phyloP scores from a whole-genome alignment of 2,329 filamentous ascomycete genomes.

The Pyrenophora teres region DNA sequence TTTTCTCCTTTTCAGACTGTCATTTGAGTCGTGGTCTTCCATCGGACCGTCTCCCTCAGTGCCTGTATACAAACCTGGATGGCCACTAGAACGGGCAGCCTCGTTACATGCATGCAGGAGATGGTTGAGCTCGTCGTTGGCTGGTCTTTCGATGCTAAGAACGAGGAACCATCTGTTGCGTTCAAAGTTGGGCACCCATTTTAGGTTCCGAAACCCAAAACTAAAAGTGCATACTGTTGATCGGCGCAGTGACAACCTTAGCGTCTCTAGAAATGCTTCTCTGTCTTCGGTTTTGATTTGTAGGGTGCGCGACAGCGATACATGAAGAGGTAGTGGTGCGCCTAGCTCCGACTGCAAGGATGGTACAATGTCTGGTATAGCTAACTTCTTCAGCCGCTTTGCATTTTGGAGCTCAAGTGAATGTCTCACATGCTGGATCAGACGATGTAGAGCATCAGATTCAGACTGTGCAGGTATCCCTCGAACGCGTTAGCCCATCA shows the following conservation, averaged over 20 bases:
- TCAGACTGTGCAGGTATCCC: slow-evolving; percentile 47
- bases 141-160: slow-evolving; percentile 59
- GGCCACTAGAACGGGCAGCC: slow-evolving; percentile 62
- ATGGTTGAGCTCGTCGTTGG: slow-evolving; percentile 45
- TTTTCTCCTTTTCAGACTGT: slow-evolving; percentile 21
- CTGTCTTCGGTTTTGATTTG: slow-evolving; percentile 74
- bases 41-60: slow-evolving; percentile 37
- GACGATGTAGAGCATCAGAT: slow-evolving; percentile 30
- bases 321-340: slow-evolving; percentile 79
- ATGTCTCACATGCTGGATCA: slow-evolving; percentile 37
- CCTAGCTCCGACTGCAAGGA: slow-evolving; percentile 79
- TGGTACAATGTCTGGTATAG: slow-evolving; percentile 59
- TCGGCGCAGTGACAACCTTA: slow-evolving; percentile 53
- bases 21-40: slow-evolving; percentile 20
- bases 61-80: slow-evolving; percentile 70
- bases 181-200: slow-evolving; percentile 71
- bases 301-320: slow-evolving; percentile 85
- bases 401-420: slow-evolving; percentile 25
- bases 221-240: slow-evolving; percentile 59
- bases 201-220: slow-evolving; percentile 53
- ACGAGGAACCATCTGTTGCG: slow-evolving; percentile 82
- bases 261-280: slow-evolving; percentile 64
- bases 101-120: slow-evolving; percentile 72
- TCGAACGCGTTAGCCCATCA: slow-evolving; percentile 40
- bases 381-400: slow-evolving; percentile 27